phyloP scores from a whole-genome alignment of 179 eudicot species.

The Patellifolia procumbens region DNA sequence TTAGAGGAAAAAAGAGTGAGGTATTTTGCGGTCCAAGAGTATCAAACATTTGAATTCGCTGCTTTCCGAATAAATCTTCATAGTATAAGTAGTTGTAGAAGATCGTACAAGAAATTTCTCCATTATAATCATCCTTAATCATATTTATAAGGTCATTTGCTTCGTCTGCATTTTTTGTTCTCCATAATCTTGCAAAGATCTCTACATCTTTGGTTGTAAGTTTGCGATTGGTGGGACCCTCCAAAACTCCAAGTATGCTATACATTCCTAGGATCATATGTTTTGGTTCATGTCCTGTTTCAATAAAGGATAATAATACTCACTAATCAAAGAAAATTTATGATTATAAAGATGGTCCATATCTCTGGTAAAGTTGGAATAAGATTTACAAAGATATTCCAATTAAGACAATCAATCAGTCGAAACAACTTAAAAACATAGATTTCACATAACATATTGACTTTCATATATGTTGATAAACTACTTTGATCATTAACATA shows the following conservation, averaged over 20 bases:
- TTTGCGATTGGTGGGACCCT: neutral
- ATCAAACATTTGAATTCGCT: conserved; percentile 8
- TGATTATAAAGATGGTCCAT: no score
- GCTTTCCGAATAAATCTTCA: conserved; percentile 3
- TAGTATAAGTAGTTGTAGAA: conserved; percentile 14
- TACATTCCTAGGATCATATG: conserved; percentile 18
- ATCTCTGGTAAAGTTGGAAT: no score
- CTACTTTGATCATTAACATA: no score
- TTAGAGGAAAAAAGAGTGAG: conserved; percentile 15
- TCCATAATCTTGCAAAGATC: conserved; percentile 12
- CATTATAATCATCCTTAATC: neutral
- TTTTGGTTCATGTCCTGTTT: neutral
- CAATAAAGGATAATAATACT: neutral
- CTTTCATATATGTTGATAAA: no score
- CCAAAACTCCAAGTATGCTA: conserved; percentile 16
- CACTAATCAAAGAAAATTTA: neutral
- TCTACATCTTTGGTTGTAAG: conserved; percentile 4
- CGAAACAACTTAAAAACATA: no score
- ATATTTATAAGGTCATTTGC: neutral
- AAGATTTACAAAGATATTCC: no score
- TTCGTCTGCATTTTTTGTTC: neutral
- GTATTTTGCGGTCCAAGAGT: neutral
- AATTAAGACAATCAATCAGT: no score
- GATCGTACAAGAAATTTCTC: neutral
- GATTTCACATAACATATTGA: no score